A percentile compares a stretch with the other conserved stretches of the same genome.
Conservation (phyloP, 306 rosid genomes). For the Argentina anserina region DNA sequence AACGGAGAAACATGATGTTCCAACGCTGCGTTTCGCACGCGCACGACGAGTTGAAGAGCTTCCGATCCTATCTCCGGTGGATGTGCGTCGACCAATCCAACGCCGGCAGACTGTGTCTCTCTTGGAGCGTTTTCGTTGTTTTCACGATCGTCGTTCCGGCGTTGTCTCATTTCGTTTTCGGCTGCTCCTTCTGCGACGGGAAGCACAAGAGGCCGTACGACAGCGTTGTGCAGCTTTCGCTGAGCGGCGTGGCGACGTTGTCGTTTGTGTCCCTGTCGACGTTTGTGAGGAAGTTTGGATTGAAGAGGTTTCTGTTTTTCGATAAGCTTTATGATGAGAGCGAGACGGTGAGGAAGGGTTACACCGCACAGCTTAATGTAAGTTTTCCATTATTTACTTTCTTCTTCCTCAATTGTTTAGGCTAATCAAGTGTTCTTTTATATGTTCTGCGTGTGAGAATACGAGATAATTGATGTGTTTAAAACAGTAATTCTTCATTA, state of each 20-base stretch:
- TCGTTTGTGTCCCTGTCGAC: constrained; percentile 66
- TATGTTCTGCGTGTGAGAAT: no score
- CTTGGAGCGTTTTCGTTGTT: constrained; percentile 65
- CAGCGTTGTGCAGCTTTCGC: constrained; percentile 64
- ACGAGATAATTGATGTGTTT: no score
- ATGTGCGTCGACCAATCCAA: constrained; percentile 92
- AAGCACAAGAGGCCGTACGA: constrained; percentile 67
- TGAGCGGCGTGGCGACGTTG: constrained; percentile 53
- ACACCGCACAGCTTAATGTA: constrained; percentile 67
- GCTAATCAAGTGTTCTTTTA: no score
- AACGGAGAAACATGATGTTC: constrained; percentile 12
- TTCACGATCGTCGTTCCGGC: constrained; percentile 58
- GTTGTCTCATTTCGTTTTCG: constrained; percentile 55
- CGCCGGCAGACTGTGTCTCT: constrained; percentile 44
- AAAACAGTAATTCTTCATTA: no score
- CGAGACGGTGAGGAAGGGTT: constrained; percentile 58
- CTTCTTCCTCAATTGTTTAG: no score
- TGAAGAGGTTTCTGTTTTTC: constrained; percentile 71
- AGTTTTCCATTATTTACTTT: constrained; percentile 15
- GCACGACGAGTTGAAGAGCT: constrained; percentile 64
- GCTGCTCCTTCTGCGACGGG: constrained; percentile 62
- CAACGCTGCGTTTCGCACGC: constrained; percentile 47
- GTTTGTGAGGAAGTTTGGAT: constrained; percentile 57
- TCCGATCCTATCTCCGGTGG: constrained; percentile 76
- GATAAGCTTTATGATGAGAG: constrained; percentile 82